Conservation (phyloP, 2,329 filamentous ascomycete genomes). For the Calonectria pteridis region DNA sequence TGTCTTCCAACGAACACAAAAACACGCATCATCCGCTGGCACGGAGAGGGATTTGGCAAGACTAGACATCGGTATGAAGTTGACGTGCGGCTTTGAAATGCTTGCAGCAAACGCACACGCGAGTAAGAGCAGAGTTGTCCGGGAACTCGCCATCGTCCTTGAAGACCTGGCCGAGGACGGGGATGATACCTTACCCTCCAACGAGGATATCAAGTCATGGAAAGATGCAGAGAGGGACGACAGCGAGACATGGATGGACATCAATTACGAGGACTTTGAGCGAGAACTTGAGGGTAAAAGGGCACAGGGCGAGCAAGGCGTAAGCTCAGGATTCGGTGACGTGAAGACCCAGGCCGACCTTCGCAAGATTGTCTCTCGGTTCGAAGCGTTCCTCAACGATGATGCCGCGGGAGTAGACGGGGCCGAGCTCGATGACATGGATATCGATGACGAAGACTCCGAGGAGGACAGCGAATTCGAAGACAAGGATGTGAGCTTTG, state of each 20-base stretch:
- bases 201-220: conserved; percentile 82
- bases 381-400: conserved; percentile 91
- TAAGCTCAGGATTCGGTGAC: conserved; percentile 70
- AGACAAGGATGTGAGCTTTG: conserved; percentile 82
- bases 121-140: conserved; percentile 74
- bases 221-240: conserved; percentile 73
- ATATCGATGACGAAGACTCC: conserved; percentile 68
- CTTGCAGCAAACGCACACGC: conserved; percentile 76
- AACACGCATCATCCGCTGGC: conserved; percentile 29
- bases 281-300: conserved; percentile 73
- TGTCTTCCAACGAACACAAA: conserved; percentile 37
- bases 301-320: conserved; percentile 52
- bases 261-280: conserved; percentile 91
- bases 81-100: conserved; percentile 93
- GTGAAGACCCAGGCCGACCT: conserved; percentile 79
- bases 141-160: conserved; percentile 82
- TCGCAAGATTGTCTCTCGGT: conserved; percentile 92
- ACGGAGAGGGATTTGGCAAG: conserved; percentile 43
- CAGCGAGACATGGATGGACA: conserved; percentile 91
- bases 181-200: conserved; percentile 72
- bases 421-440: conserved; percentile 79
- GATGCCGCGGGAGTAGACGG: conserved; percentile 85
- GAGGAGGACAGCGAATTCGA: conserved; percentile 73
- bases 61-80: conserved; percentile 86
- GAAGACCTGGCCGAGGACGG: conserved; percentile 82